These are phyloP conservation scores for Phellopilus nigrolimitatus DNA, from an alignment of 1,284 basidiomycete genomes.

Conservation along the genomic window DNA sequence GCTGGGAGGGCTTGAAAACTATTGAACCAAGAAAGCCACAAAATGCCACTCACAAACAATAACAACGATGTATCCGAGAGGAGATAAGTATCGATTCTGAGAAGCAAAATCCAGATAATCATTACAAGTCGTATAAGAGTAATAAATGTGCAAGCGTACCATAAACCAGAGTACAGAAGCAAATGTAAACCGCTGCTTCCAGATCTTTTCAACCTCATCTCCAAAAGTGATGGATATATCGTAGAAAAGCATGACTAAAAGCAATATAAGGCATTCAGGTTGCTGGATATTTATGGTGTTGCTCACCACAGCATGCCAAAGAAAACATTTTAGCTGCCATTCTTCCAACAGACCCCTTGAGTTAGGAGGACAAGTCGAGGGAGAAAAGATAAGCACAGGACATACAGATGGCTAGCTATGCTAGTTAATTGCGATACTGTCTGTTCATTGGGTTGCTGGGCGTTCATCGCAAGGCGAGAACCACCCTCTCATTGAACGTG, in stretches of 20 bases:
- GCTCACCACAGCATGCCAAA: slow-evolving; percentile 17
- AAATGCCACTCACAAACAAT: slow-evolving; percentile 7
- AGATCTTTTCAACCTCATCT: slow-evolving; percentile 18
- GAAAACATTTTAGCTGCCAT: slow-evolving; percentile 19
- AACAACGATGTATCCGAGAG: slow-evolving; percentile 16
- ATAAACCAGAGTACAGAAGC: slow-evolving; percentile 18
- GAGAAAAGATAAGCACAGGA: not conserved
- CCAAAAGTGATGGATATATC: slow-evolving; percentile 18
- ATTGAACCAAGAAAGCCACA: not conserved
- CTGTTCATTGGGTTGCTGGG: not conserved
- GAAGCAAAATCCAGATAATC: not conserved
- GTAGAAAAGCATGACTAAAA: slow-evolving; percentile 17
- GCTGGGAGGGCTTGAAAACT: not conserved
- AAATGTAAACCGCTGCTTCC: slow-evolving; percentile 16
- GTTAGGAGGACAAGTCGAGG: not conserved
- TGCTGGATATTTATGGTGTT: not conserved
- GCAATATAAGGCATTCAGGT: not conserved
- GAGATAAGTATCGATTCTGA: slow-evolving; percentile 19
- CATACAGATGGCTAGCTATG: slow-evolving; percentile 15
- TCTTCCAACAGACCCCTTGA: not conserved
- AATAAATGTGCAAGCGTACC: slow-evolving; percentile 2
- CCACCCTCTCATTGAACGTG: slow-evolving; percentile 1
- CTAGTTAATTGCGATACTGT: slow-evolving; percentile 2
- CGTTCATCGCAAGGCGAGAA: slow-evolving; percentile 1
- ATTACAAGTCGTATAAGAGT: not conserved